Evolutionary conservation across 768 basidiomycete genomes (phyloP).

Genomic region (Hygrophorus pudorinus): DNA sequence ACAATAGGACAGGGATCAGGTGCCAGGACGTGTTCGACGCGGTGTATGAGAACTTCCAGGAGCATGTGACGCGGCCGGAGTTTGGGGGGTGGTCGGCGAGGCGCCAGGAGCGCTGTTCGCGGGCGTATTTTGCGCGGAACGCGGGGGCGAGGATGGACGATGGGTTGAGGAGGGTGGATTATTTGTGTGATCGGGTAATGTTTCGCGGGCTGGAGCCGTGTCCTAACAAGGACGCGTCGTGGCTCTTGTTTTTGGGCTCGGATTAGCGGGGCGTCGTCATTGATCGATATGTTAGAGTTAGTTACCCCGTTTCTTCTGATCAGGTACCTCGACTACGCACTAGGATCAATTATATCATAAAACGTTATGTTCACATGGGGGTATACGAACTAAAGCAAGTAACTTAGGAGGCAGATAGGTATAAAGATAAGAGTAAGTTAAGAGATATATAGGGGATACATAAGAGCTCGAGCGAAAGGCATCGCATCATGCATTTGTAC

Average conservation of each 20-base stretch:
- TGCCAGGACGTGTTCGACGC: constrained; percentile 41
- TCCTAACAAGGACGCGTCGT: constrained; percentile 32
- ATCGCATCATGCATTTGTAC: too few relatives aligned
- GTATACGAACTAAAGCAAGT: too few relatives aligned
- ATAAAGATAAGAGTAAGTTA: too few relatives aligned
- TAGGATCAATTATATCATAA: too few relatives aligned
- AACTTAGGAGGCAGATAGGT: too few relatives aligned
- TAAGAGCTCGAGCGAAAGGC: too few relatives aligned
- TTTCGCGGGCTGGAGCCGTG: constrained; percentile 47
- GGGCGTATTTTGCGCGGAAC: constrained; percentile 21
- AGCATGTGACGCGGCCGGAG: constrained; percentile 25
- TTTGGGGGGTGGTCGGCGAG: constrained; percentile 24
- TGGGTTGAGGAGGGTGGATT: constrained; percentile 31
- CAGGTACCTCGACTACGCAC: too few relatives aligned
- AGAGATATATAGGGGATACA: too few relatives aligned
- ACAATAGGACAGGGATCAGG: constrained; percentile 35
- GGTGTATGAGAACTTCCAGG: constrained; percentile 34
- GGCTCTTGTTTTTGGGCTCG: constrained; percentile 22
- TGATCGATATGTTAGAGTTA: background rate
- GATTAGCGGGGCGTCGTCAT: background rate
- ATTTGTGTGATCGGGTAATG: constrained; percentile 35
- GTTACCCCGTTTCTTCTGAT: too few relatives aligned
- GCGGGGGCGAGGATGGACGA: constrained; percentile 9
- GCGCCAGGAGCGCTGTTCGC: constrained; percentile 21
- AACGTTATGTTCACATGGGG: too few relatives aligned